Percentiles rank a stretch among this genome's conserved stretches.
These are phyloP conservation scores for Tetrapisispora pingtungensis DNA, from an alignment of 805 yeast genomes.

Conservation along the genomic window DNA sequence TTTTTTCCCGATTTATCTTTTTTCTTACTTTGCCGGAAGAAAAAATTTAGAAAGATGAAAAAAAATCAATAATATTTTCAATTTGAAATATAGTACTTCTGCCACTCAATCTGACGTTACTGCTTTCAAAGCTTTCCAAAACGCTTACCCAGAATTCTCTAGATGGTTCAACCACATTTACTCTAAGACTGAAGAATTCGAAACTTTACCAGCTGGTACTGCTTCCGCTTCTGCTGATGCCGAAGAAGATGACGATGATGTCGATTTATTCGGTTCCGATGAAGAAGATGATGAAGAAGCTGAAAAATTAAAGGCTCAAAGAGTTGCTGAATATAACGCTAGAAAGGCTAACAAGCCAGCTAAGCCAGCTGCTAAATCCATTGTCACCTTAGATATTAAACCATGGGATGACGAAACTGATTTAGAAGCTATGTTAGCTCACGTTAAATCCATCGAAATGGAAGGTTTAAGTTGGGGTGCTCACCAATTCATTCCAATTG, in stretches of 20 bases:
- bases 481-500: constrained; percentile 89
- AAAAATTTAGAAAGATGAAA: too few relatives aligned
- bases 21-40: too few relatives aligned
- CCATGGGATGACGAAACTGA: constrained; percentile 99
- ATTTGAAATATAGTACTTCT: constrained; percentile 58
- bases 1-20: not conserved
- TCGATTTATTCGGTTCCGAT: constrained; percentile 86
- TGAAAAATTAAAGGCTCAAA: constrained; percentile 93
- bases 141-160: constrained; percentile 83
- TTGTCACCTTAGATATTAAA: constrained; percentile 94
- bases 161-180: constrained; percentile 99
- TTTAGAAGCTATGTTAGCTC: constrained; percentile 75
- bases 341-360: constrained; percentile 96
- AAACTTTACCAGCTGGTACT: constrained; percentile 65
- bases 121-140: constrained; percentile 88
- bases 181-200: constrained; percentile 80
- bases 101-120: constrained; percentile 95
- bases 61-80: too few relatives aligned
- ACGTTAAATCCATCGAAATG: constrained; percentile 73
- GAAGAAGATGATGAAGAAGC: constrained; percentile 96
- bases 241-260: constrained; percentile 72
- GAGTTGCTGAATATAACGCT: constrained; percentile 96
- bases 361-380: constrained; percentile 96
- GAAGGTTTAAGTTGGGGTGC: constrained; percentile 99
- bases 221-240: constrained; percentile 37